Base-by-base conservation (phyloP, 192 early-diverging fungal genomes). In the Coemansia furcata region DNA sequence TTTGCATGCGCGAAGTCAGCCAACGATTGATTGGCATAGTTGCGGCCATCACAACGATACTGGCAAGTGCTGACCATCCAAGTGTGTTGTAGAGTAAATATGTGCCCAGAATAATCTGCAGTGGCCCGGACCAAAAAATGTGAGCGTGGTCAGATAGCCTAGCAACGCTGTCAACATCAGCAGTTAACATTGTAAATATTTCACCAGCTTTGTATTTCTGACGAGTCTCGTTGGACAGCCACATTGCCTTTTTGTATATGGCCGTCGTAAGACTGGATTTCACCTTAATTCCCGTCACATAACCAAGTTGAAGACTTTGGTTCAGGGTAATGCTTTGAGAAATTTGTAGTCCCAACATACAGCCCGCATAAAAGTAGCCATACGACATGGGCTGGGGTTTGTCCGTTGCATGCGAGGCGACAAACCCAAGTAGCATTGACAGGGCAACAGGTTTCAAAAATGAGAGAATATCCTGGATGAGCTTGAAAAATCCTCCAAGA, bases 271-370 rank as follows among this genome's bases (percentile, higher is more conserved):
- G 71, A 32, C 89, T 89, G 3, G 92, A 86, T n/a, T n/a, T n/a
- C n/a, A n/a, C n/a, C 38, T 87, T 85, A 36, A 88, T 74, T 57
- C 87, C 87, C 88, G 92, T 91, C 35, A 94, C 78, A 52, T n/a
- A n/a, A n/a, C n/a, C n/a, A n/a, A n/a, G n/a, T n/a, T n/a, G n/a
- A n/a, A n/a, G n/a, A n/a, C n/a, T n/a, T n/a, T n/a, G n/a, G n/a
- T n/a, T n/a, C n/a, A n/a, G n/a, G n/a, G n/a, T n/a, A n/a, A n/a
- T n/a, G n/a, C n/a, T n/a, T n/a, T n/a, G n/a, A 90, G 74, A 4
- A 94, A 92, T 76, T 96, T 90, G 91, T 39, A 87, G 85, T 15
- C 82, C 11, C 44, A 96, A 85, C 93, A 98, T 95, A 29, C 87
- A 63, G 9, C 78, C 40, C 30, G 96, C 93, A 58, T 95, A 94